Evolutionary conservation across 2,329 filamentous ascomycete genomes (phyloP), one percentile per base, ranked within the genome.

Genomic region (Paraphaeosphaeria minitans): DNA sequence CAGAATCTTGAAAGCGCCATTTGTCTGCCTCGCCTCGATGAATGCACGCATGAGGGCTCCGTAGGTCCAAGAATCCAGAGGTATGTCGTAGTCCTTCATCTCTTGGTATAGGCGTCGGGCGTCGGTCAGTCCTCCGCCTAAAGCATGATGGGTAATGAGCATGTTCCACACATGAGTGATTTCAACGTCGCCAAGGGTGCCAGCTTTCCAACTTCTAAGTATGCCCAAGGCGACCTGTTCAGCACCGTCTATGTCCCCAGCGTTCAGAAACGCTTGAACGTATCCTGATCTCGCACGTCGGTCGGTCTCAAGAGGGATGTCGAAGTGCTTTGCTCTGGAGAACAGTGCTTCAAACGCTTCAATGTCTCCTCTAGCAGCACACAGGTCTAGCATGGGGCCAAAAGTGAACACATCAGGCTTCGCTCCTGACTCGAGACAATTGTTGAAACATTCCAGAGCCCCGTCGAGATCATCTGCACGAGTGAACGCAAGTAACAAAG

Each of bases 161-260:
- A 86, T 82, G 70, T 97, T 97, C 91, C 91, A 97, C 70, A 92
- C 85, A 33, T 82, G 80, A 2, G 87, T 87, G 22, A 84, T 79
- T 1, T 82, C 79, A 29, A 69, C 42, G 1, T 86, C 82, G 19
- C 81, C 72, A 0, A 86, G 72, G 4, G 59, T 64, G 21, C 71
- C 73, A 29, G 62, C 54, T 54, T 62, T 61, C 59, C 70, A 69
- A 46, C 64, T 83, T 50, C 84, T 71, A 33, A 88, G 85, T 50
- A 91, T 79, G 41, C 78, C 78, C 72, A 88, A 83, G 3, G 89
- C 89, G 65, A 86, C 80, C 12, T 66, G 64, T 55, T 79, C 71
- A 6, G 81, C 81, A 45, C 70, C 67, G 22, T 77, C 68, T 1
- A 76, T 39, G 31, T 81, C 76, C 27, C 72, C 83, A 58, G 87